These are phyloP conservation scores for Auriculariales sp. DNA, from an alignment of 768 basidiomycete species.

Conservation along the genomic window DNA sequence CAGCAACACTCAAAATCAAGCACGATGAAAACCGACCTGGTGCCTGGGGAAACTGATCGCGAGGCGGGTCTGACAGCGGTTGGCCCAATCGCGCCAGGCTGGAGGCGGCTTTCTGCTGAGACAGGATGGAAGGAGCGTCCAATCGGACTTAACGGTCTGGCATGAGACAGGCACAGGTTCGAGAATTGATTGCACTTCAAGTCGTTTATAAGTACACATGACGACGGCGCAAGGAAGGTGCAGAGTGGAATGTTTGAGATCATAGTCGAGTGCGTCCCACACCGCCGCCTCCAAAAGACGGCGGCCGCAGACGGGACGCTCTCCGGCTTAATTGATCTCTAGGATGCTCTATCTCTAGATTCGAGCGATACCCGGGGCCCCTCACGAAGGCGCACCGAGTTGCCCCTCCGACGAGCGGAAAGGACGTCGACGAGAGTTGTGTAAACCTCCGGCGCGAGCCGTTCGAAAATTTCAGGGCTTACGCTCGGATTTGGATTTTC, in stretches of 20 bases:
- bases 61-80: neutral
- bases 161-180: neutral
- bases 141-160: conserved; percentile 46
- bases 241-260: neutral
- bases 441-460: too few relatives aligned
- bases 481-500: too few relatives aligned
- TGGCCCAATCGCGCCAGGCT: conserved; percentile 34
- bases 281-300: conserved; percentile 25
- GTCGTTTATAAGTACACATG: too few relatives aligned
- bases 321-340: conserved; percentile 77
- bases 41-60: neutral
- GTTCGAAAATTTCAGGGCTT: too few relatives aligned
- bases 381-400: too few relatives aligned
- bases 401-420: too few relatives aligned
- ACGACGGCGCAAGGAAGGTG: neutral
- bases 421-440: too few relatives aligned
- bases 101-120: conserved; percentile 31
- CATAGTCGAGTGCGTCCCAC: conserved; percentile 64
- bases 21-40: conserved; percentile 9
- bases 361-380: too few relatives aligned
- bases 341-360: conserved; percentile 21
- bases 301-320: conserved; percentile 29
- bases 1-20: conserved; percentile 1
- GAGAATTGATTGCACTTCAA: too few relatives aligned
- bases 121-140: conserved; percentile 50